Evolutionary conservation across 345 rosid species (phyloP), one percentile per base, ranked within the genome.

Genomic region (Eucalyptus curtisii): DNA sequence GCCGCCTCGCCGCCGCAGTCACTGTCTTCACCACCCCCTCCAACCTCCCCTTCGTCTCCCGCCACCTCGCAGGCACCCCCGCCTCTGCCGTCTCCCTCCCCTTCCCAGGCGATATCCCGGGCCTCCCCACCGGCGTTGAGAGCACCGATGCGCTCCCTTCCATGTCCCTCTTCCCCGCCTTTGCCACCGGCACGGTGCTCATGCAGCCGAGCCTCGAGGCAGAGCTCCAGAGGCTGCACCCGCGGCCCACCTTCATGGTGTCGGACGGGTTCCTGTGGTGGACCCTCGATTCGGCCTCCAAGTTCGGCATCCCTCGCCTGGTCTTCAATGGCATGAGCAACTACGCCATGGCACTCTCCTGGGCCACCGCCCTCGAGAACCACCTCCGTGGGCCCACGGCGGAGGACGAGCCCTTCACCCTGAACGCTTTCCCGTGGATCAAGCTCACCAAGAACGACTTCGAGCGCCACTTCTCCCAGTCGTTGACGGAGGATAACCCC

Each of bases 211-310:
- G 89, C 71, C 93, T 95, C 61, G 97, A 96, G 87, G 89, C 71
- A 3, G 88, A 90, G 31, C 91, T 96, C 17, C 89, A 90, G 61
- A 88, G 45, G 88, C 71, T 71, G 48, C 92, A 94, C 49, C 93
- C 94, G 22, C 88, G 64, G 27, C 95, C 92, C 17, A 93, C 91
- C 30, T 93, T 96, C 91, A 89, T 96, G 87, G 95, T 95, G 22
- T 93, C 97, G 5, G 98, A 96, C 71, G 92, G 93, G 7, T 95
- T 97, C 90, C 93, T 97, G 8, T 97, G 97, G 97, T 97, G 98
- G 99, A 94, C 95, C 13, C 86, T 91, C 12, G 97, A 97, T 14
- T 93, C 96, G 27, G 95, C 99, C 12, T 87, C 89, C 3, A 95
- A 93, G 90, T 94, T 95, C 57, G 91, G 94, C 6, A 89, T 97